phyloP scores from a whole-genome alignment of 2,329 filamentous ascomycete genomes.

The Microsporum ferrugineum region DNA sequence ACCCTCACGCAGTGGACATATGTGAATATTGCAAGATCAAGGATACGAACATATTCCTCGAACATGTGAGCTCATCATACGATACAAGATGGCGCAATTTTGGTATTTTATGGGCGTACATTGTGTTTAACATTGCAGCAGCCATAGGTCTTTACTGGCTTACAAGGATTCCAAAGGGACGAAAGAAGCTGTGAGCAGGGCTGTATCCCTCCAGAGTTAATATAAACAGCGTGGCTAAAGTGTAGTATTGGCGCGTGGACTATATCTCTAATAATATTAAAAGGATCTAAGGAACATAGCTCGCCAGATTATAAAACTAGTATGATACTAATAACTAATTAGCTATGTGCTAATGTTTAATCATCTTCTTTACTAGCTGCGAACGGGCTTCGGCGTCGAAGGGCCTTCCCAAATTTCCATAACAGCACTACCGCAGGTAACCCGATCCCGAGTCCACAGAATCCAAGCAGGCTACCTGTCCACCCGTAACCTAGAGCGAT shows the following conservation, averaged over 20 bases:
- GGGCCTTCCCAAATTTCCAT: constrained; percentile 39
- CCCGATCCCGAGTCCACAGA: constrained; percentile 30
- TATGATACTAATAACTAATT: no score
- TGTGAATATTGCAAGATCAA: constrained; percentile 42
- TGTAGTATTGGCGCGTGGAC: no score
- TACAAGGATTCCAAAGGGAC: constrained; percentile 42
- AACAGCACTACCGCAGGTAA: constrained; percentile 41
- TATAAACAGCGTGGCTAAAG: no score
- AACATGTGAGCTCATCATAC: constrained; percentile 31
- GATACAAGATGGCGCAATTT: constrained; percentile 53
- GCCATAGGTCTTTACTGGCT: constrained; percentile 52
- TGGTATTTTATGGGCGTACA: constrained; percentile 56
- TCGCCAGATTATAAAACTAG: no score
- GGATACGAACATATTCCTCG: constrained; percentile 40
- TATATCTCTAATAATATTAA: no score
- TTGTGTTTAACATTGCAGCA: constrained; percentile 50
- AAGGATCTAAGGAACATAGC: no score
- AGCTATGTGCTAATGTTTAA: no score
- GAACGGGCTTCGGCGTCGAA: constrained; percentile 15
- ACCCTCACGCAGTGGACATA: constrained; percentile 25
- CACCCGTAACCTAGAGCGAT: constrained; percentile 25
- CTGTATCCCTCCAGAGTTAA: background rate
- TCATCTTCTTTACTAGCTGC: no score
- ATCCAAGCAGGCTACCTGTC: constrained; percentile 34
- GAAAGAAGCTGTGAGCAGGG: background rate